These are phyloP conservation scores for Firmiana major DNA, from an alignment of 345 rosid genomes.

Conservation along the genomic window DNA sequence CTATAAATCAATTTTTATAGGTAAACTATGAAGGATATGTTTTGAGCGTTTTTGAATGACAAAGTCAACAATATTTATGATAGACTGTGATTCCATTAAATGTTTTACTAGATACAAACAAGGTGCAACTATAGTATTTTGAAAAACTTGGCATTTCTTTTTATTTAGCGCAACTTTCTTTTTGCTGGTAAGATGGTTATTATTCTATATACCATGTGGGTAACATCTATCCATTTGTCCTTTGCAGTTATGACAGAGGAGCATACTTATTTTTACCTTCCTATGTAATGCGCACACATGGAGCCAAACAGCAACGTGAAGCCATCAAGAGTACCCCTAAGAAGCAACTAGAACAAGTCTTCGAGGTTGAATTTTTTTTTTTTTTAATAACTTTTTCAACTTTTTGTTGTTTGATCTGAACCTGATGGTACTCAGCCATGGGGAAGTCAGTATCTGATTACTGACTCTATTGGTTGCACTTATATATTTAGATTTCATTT, in stretches of 20 bases:
- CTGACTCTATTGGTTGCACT: background rate
- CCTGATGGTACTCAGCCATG: constrained; percentile 1
- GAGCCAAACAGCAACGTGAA: constrained; percentile 77
- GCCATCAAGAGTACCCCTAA: constrained; percentile 60
- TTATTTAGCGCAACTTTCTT: background rate
- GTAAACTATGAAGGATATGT: background rate
- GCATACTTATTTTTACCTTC: constrained; percentile 82
- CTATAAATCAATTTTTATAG: background rate
- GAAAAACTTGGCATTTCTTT: background rate
- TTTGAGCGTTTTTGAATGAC: background rate
- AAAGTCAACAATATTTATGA: background rate
- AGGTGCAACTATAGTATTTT: background rate
- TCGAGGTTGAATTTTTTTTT: constrained; percentile 55
- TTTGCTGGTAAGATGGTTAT: constrained; percentile 14
- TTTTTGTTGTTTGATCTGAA: constrained; percentile 6
- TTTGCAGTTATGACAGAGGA: constrained; percentile 83
- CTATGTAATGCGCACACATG: constrained; percentile 86
- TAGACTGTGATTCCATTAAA: background rate
- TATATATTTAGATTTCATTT: background rate
- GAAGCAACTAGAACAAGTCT: constrained; percentile 67
- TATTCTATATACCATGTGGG: background rate
- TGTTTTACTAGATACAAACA: background rate
- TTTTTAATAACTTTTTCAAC: background rate
- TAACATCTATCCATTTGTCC: constrained; percentile 3
- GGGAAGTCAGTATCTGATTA: background rate